phyloP scores from a whole-genome alignment of 2,329 filamentous ascomycete species.

The Cytospora leucostoma region DNA sequence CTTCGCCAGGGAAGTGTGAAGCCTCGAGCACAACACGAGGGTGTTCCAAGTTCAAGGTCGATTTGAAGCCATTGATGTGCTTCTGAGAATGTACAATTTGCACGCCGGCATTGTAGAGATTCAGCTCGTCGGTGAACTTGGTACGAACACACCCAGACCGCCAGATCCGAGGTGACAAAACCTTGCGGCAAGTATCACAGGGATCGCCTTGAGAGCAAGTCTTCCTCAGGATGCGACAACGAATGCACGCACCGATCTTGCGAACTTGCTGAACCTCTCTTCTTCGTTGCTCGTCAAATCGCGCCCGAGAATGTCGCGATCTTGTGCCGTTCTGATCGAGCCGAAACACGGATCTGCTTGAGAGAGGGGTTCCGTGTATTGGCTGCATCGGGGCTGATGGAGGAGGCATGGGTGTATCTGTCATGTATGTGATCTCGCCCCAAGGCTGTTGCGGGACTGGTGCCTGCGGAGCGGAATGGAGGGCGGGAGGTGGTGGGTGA shows the following conservation, averaged over 20 bases:
- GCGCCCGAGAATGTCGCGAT: slow-evolving; percentile 55
- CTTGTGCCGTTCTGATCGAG: slow-evolving; percentile 54
- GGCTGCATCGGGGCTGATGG: slow-evolving; percentile 11
- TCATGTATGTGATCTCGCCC: slow-evolving; percentile 55
- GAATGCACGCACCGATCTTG: slow-evolving; percentile 65
- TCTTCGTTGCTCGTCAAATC: slow-evolving; percentile 59
- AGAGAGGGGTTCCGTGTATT: slow-evolving; percentile 27
- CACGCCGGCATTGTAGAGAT: slow-evolving; percentile 64
- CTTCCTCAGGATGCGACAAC: slow-evolving; percentile 66
- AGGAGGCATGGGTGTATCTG: slow-evolving; percentile 33
- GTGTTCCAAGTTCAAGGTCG: slow-evolving; percentile 50
- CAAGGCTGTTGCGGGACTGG: slow-evolving; percentile 45
- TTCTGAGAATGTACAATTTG: slow-evolving; percentile 64
- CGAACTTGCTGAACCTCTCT: slow-evolving; percentile 67
- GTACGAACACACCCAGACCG: slow-evolving; percentile 64
- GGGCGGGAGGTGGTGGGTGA: slow-evolving; percentile 10
- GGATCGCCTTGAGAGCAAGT: slow-evolving; percentile 65
- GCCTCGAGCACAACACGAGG: slow-evolving; percentile 56
- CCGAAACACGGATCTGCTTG: slow-evolving; percentile 45
- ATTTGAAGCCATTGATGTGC: slow-evolving; percentile 57
- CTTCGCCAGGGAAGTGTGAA: slow-evolving; percentile 59
- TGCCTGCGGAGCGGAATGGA: not conserved
- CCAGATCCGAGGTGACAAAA: slow-evolving; percentile 66
- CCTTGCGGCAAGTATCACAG: slow-evolving; percentile 64
- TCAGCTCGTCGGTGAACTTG: slow-evolving; percentile 61